Evolutionary conservation across 2,329 filamentous ascomycete genomes (phyloP), one percentile per base, ranked within the genome.

Genomic region (Ustilaginoidea virens): DNA sequence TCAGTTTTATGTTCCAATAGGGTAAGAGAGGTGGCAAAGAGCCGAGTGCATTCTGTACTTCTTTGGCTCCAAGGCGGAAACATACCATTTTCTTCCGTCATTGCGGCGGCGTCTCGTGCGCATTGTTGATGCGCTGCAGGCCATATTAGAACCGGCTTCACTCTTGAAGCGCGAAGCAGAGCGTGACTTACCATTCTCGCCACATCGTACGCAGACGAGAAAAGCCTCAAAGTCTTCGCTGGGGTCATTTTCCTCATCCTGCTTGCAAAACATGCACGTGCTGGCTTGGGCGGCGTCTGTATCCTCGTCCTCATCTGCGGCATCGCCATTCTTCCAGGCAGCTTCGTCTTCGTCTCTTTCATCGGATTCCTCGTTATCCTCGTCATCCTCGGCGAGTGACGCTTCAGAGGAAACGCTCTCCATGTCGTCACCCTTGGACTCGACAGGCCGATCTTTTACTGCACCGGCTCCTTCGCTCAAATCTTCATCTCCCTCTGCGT

Each of bases 121-220:
- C 87, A 94, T 66, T 90, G 79, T 51, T 79, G 75, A 61, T 96
- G 87, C 46, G 85, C 87, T 93, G 16, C 17, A 17, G 60, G 48
- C 60, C 45, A 54, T 38, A 48, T 67, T 44, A 64, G 56, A 42
- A 39, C 38, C 25, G 10, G 3, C n/a, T 8, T 4, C 5, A 11
- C 13, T 2, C 12, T 9, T n/a, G 44, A 36, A 7, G 5, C 23
- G 22, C 45, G 40, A 23, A 30, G 38, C 36, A 32, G 17, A 13
- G 29, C 31, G 36, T 27, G 30, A 70, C 80, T 55, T 62, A 92
- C 85, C 75, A 53, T 83, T 80, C 47, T 87, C 80, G 39, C 75
- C 75, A 53, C 87, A 96, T 38, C 72, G 65, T 35, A 61, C 63
- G 52, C 87, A 94, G 29, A 74, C 60, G 35, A 94, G 60, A 49